Base-by-base conservation (phyloP, 768 basidiomycete genomes). In the Termitomyces sp. region DNA sequence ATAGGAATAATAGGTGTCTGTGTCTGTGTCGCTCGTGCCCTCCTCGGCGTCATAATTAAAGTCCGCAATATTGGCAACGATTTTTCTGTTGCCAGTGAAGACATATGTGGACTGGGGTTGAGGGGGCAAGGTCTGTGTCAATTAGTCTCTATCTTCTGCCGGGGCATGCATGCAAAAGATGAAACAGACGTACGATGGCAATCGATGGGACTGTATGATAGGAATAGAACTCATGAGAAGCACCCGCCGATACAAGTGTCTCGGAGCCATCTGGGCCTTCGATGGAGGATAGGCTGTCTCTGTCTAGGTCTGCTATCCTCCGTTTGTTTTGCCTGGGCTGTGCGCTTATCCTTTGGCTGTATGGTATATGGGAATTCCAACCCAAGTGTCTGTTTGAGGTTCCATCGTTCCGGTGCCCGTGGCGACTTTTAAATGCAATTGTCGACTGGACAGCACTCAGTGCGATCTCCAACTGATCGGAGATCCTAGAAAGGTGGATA, bases 61-160 rank as follows among this genome's bases (percentile, higher is more conserved):
- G 29, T 59, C 41, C 5, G 61, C 58, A 20, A 64, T 61, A 41
- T 64, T 54, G 13, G 55, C 53, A 6, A 64, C 36, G 46, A 64
- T 64, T 48, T 61, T 64, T 14, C 20, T 51, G 44, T 42, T 29
- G 8, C 41, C 41, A 44, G 43, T 54, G 43, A 58, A 49, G 43
- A 53, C 42, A n/a, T 39, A 27, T 48, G n/a, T 36, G 8, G 55
- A 27, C 47, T 58, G 36, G 31, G 54, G 24, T 46, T 16, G 34
- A 37, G 24, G 46, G 9, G 29, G 32, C 18, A 53, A 43, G 57
- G 39, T 53, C 46, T 36, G 42, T 32, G 27, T 43, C 18, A 26
- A 53, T 57, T 52, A 47, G 26, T 47, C 42, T 43, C 13, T 31
- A 41, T 37, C 27, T 39, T 39, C 18, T 46, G 27, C 18, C 9